These are phyloP conservation scores for Clarireedia monteithiana DNA, from an alignment of 2,329 filamentous ascomycete species.

Conservation along the genomic window DNA sequence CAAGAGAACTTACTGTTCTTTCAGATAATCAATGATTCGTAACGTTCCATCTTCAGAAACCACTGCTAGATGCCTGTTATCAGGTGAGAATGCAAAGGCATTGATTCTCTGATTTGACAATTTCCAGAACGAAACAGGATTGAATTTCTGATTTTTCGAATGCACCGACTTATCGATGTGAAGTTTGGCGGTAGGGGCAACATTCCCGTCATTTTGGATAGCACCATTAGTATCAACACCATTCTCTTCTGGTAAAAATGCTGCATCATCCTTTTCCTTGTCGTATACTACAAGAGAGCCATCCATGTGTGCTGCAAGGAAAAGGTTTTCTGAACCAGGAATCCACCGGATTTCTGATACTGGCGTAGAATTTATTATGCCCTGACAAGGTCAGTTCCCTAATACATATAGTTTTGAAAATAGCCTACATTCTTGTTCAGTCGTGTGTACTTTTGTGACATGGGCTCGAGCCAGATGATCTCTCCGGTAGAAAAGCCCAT, in stretches of 20 bases:
- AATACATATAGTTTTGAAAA: not conserved
- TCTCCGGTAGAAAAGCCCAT: constrained; percentile 96
- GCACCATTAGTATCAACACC: constrained; percentile 25
- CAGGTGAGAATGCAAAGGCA: constrained; percentile 85
- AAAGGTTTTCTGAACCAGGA: constrained; percentile 86
- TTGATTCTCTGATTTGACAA: constrained; percentile 86
- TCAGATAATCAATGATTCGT: constrained; percentile 83
- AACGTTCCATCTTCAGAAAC: constrained; percentile 88
- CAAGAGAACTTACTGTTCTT: constrained; percentile 63
- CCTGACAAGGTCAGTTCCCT: constrained; percentile 39
- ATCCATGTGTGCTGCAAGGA: constrained; percentile 87
- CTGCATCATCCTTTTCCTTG: constrained; percentile 88
- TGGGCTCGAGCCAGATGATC: constrained; percentile 97
- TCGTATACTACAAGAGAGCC: constrained; percentile 90
- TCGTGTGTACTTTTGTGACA: constrained; percentile 89
- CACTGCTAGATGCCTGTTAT: constrained; percentile 77
- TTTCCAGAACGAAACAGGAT: constrained; percentile 90
- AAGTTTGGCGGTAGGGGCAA: constrained; percentile 40
- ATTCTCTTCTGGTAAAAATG: constrained; percentile 65
- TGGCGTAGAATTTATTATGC: constrained; percentile 77
- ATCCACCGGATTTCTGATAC: constrained; percentile 89
- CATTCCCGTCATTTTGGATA: constrained; percentile 25
- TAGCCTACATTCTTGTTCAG: constrained; percentile 78
- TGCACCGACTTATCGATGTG: constrained; percentile 85
- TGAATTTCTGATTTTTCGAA: constrained; percentile 87